Conservation (phyloP, 2,329 filamentous ascomycete genomes). For the Zymoseptoria brevis region DNA sequence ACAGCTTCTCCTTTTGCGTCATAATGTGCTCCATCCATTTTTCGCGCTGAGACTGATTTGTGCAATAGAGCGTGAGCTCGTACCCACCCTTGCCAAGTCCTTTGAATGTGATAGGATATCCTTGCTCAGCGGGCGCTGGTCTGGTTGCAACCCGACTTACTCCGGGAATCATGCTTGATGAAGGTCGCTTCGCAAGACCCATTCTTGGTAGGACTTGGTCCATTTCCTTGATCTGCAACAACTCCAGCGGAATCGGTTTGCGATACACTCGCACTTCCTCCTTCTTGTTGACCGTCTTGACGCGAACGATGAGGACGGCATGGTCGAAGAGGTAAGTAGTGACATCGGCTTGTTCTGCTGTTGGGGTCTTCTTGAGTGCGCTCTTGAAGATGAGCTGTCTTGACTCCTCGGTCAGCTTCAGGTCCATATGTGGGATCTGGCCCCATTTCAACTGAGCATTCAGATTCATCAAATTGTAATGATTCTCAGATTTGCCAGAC, state of each 20-base stretch:
- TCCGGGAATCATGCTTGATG: conserved; percentile 69
- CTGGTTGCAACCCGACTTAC: conserved; percentile 44
- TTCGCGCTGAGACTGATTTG: conserved; percentile 75
- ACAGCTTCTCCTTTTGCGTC: conserved; percentile 75
- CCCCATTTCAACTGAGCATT: conserved; percentile 89
- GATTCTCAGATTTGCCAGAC: conserved; percentile 94
- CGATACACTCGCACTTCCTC: conserved; percentile 95
- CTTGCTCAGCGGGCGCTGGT: conserved; percentile 55
- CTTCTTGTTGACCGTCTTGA: conserved; percentile 84
- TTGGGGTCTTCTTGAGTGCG: conserved; percentile 83
- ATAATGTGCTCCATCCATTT: conserved; percentile 98
- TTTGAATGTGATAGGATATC: conserved; percentile 91
- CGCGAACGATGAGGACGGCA: conserved; percentile 80
- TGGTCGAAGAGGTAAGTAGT: conserved; percentile 96
- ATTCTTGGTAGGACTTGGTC: conserved; percentile 81
- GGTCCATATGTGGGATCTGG: conserved; percentile 80
- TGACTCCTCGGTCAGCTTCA: conserved; percentile 88
- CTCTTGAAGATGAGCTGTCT: conserved; percentile 93
- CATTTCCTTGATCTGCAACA: conserved; percentile 93
- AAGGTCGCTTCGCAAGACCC: conserved; percentile 76
- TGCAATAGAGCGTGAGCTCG: conserved; percentile 80
- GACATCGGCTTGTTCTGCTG: conserved; percentile 73
- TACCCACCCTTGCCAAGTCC: conserved; percentile 95
- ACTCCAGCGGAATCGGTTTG: conserved; percentile 87
- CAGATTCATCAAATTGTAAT: conserved; percentile 87